phyloP scores from a whole-genome alignment of 2,329 filamentous ascomycete genomes.

The Septoria linicola region DNA sequence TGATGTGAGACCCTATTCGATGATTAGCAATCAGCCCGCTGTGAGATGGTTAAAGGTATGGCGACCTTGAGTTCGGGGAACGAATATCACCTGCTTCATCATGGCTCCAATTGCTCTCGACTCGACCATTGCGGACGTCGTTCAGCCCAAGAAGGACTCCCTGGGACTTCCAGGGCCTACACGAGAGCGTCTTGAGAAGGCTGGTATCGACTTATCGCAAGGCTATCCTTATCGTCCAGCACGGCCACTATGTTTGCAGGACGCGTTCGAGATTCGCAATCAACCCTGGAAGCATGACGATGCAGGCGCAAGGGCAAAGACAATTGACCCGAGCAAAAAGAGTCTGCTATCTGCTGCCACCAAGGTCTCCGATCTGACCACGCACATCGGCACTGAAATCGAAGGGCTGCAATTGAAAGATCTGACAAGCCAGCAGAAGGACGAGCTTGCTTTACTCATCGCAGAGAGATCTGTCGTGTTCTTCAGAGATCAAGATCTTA shows the following conservation, averaged over 20 bases:
- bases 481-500: constrained; percentile 61
- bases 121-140: constrained; percentile 59
- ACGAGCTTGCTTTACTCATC: constrained; percentile 62
- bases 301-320: constrained; percentile 62
- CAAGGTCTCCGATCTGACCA: constrained; percentile 62
- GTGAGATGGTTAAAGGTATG: too few relatives aligned
- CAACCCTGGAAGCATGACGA: constrained; percentile 57
- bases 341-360: constrained; percentile 60
- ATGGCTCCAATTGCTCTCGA: constrained; percentile 29
- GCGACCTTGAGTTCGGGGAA: too few relatives aligned
- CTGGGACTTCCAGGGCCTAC: constrained; percentile 61
- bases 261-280: constrained; percentile 65
- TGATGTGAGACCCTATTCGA: too few relatives aligned
- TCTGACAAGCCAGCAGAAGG: constrained; percentile 57
- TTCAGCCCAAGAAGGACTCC: constrained; percentile 62
- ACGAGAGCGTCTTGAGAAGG: constrained; percentile 62
- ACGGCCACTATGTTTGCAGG: constrained; percentile 66
- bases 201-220: constrained; percentile 65
- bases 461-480: constrained; percentile 67
- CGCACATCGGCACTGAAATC: constrained; percentile 64
- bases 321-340: constrained; percentile 60
- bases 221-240: constrained; percentile 71
- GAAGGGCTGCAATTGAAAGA: constrained; percentile 64
- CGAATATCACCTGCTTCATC: too few relatives aligned
- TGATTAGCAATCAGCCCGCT: too few relatives aligned